A percentile compares a stretch with the other conserved stretches of the same genome.
Conservation (phyloP, 2,329 filamentous ascomycete species). For the Neonectria hederae region DNA sequence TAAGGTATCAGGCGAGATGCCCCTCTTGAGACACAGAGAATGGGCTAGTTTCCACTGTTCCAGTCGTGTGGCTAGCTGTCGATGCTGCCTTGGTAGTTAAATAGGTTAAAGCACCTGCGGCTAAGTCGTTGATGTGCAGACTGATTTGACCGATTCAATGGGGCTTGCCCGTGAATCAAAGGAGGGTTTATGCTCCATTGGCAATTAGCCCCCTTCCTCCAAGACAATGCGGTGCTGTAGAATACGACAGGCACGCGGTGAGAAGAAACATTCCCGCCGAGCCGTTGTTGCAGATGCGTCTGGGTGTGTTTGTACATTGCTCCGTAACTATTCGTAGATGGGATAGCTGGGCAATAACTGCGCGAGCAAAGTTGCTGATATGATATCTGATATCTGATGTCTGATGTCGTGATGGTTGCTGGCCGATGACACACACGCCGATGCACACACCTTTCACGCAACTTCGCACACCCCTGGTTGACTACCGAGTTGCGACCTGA, state of each 20-base stretch:
- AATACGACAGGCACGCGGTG: not conserved
- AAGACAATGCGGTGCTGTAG: constrained; percentile 8
- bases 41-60: not conserved
- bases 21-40: not conserved
- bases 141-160: constrained; percentile 20
- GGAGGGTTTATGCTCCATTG: constrained; percentile 20
- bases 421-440: constrained; percentile 23
- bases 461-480: not conserved
- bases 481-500: constrained; percentile 5
- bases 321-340: not conserved
- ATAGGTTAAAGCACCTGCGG: not conserved
- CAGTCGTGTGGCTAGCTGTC: constrained; percentile 1
- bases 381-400: not conserved
- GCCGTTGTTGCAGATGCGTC: not conserved
- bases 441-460: constrained; percentile 1
- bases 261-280: not conserved
- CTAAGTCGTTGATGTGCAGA: constrained; percentile 1
- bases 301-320: not conserved
- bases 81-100: not conserved
- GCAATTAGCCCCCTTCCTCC: constrained; percentile 8
- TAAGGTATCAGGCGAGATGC: not conserved
- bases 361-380: not conserved
- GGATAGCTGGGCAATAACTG: not conserved
- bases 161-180: constrained; percentile 2
- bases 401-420: constrained; percentile 15